Base-by-base conservation (phyloP, 2,329 filamentous ascomycete species). In the Nigrospora oryzae region DNA sequence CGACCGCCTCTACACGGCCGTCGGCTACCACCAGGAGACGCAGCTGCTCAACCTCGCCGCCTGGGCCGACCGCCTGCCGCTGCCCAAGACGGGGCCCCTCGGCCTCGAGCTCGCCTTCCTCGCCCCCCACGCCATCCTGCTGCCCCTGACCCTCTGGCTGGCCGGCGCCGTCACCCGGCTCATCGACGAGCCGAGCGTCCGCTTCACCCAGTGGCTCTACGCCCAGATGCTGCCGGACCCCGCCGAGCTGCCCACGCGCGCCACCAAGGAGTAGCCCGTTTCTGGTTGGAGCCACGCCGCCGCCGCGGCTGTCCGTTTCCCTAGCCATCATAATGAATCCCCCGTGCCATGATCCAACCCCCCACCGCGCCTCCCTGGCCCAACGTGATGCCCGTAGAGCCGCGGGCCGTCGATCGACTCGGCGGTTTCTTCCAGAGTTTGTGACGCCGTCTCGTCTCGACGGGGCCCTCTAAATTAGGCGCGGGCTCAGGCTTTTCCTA, bases 61-160 rank as follows among this genome's bases (percentile, higher is more conserved):
- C 4, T 84, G 81, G 79, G 66, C 75, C 17, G 69, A 82, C 55
- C 64, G 65, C 19, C 66, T 84, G 23, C 71, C 73, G 3, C 51
- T 84, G 41, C 68, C 79, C 30, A 74, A 63, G 47, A 57, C 56
- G 14, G 81, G 81, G 0, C 78, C 80, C 0, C 56, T 79, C 44
- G 83, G 81, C 0, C 55, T 86, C 30, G 80, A 84, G 59, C 32
- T 81, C 33, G 70, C 71, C 1, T 83, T 83, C 52, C 60, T 84
- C 17, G 45, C 74, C 2, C 73, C 79, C 1, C 79, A 86, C 36
- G 30, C 85, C 8, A 62, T 85, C 30, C 57, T 84, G 4, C 51
- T 83, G 42, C 81, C 81, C 1, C 43, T 80, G 16, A 84, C 79
- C 0, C 62, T 83, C 3, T 79, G 72, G 66, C 46, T 74, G 17